These are phyloP conservation scores for Lactifluus pinguis DNA, from an alignment of 768 basidiomycete genomes.

Conservation along the genomic window DNA sequence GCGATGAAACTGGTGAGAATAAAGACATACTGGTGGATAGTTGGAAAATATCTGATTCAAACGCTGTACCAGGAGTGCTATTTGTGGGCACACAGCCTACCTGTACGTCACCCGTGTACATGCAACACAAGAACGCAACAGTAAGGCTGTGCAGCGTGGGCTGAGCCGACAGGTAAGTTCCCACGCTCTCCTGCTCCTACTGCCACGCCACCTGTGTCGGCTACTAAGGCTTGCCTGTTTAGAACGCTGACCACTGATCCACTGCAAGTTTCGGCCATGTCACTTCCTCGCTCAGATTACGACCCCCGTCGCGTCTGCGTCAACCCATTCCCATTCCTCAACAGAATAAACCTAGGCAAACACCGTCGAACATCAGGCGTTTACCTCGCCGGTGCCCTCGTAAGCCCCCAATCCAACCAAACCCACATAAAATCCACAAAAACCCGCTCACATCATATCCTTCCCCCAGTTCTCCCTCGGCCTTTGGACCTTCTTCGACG, in stretches of 20 bases:
- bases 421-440: too few relatives aligned
- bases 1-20: neutral
- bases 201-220: too few relatives aligned
- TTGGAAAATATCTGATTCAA: neutral
- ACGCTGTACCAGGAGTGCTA: neutral
- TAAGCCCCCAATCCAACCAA: conserved; percentile 35
- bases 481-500: conserved; percentile 93
- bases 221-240: neutral
- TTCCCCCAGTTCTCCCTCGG: conserved; percentile 78
- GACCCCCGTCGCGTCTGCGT: conserved; percentile 84
- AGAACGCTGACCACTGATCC: neutral
- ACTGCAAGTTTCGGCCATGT: conserved; percentile 31
- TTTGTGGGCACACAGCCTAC: too few relatives aligned
- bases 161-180: too few relatives aligned
- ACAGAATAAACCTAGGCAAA: conserved; percentile 56
- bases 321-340: conserved; percentile 61
- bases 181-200: too few relatives aligned
- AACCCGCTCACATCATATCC: neutral
- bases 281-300: conserved; percentile 62
- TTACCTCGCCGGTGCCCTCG: conserved; percentile 86
- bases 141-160: too few relatives aligned
- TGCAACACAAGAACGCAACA: too few relatives aligned
- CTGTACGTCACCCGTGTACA: too few relatives aligned
- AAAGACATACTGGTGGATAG: neutral
- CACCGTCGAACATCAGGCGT: conserved; percentile 79